These are phyloP conservation scores for Myriangium duriaei DNA, from an alignment of 2,329 filamentous ascomycete genomes.

Conservation along the genomic window DNA sequence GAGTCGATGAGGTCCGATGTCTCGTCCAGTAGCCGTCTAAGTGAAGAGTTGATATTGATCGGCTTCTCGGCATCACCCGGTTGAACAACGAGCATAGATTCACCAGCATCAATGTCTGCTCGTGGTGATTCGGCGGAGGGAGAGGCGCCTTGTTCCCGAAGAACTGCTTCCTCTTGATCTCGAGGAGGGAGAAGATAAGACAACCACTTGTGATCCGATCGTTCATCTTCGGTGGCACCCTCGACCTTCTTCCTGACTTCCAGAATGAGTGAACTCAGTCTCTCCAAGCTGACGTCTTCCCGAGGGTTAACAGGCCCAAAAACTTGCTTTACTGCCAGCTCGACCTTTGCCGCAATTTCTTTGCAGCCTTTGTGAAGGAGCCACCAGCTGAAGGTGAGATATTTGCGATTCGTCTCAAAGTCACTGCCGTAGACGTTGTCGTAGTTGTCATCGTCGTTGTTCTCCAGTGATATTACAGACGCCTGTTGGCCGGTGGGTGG, in stretches of 20 bases:
- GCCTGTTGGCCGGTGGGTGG: slow-evolving; percentile 48
- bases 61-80: slow-evolving; percentile 22
- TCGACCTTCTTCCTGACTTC: slow-evolving; percentile 79
- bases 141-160: slow-evolving; percentile 61
- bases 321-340: slow-evolving; percentile 73
- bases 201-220: slow-evolving; percentile 62
- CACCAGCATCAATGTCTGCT: slow-evolving; percentile 16
- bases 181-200: slow-evolving; percentile 67
- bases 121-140: slow-evolving; percentile 22
- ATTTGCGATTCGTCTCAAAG: slow-evolving; percentile 90
- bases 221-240: slow-evolving; percentile 53
- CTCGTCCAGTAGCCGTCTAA: slow-evolving; percentile 83
- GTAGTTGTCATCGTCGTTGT: slow-evolving; percentile 77
- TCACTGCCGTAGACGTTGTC: slow-evolving; percentile 81
- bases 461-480: slow-evolving; percentile 75
- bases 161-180: slow-evolving; percentile 69
- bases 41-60: slow-evolving; percentile 40
- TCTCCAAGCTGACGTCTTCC: slow-evolving; percentile 72
- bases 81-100: slow-evolving; percentile 1
- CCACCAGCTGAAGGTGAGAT: slow-evolving; percentile 98
- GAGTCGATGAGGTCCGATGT: slow-evolving; percentile 93
- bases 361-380: slow-evolving; percentile 82
- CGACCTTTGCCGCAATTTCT: slow-evolving; percentile 67
- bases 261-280: slow-evolving; percentile 66
- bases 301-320: slow-evolving; percentile 83